Evolutionary conservation across 1,139 yeast species (phyloP).

Genomic region (Candida freyschussii): DNA sequence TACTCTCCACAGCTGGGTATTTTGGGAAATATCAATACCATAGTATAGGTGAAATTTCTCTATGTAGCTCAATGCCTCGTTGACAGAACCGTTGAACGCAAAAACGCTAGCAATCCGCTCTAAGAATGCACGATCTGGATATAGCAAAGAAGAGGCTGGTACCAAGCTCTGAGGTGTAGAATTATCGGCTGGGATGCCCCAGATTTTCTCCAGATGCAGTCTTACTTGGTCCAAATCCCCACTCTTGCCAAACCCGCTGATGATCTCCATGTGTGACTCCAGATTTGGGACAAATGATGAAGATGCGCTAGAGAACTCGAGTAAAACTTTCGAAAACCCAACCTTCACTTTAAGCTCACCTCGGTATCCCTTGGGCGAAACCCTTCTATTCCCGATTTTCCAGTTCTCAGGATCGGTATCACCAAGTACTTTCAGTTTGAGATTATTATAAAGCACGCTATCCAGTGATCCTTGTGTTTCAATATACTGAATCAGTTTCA

Average conservation of each 20-base stretch:
- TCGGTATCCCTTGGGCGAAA: conserved; percentile 7
- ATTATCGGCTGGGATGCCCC: conserved; percentile 18
- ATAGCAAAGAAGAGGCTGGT: conserved; percentile 13
- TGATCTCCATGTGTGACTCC: conserved; percentile 17
- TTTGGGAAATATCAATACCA: conserved; percentile 6
- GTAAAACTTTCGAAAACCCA: conserved; percentile 8
- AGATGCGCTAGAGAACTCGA: conserved; percentile 5
- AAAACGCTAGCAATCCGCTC: conserved; percentile 14
- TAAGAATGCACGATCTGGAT: conserved; percentile 18
- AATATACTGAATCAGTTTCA: conserved; percentile 6
- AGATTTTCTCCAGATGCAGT: conserved; percentile 14
- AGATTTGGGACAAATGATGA: conserved; percentile 13
- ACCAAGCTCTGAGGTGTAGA: conserved; percentile 4
- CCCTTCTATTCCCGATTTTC: conserved; percentile 5
- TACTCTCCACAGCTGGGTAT: conserved; percentile 16
- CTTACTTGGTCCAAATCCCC: conserved; percentile 18
- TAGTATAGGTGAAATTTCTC: conserved; percentile 16
- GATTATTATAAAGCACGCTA: conserved; percentile 14
- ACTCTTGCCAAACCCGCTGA: conserved; percentile 18
- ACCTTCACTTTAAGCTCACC: conserved; percentile 6
- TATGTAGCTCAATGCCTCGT: conserved; percentile 14
- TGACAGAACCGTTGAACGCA: conserved; percentile 11
- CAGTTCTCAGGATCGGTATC: conserved; percentile 14
- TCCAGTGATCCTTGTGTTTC: conserved; percentile 3
- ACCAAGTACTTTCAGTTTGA: conserved; percentile 14